phyloP scores from a whole-genome alignment of 441 rosid genomes.

The Erysimum cheiri region DNA sequence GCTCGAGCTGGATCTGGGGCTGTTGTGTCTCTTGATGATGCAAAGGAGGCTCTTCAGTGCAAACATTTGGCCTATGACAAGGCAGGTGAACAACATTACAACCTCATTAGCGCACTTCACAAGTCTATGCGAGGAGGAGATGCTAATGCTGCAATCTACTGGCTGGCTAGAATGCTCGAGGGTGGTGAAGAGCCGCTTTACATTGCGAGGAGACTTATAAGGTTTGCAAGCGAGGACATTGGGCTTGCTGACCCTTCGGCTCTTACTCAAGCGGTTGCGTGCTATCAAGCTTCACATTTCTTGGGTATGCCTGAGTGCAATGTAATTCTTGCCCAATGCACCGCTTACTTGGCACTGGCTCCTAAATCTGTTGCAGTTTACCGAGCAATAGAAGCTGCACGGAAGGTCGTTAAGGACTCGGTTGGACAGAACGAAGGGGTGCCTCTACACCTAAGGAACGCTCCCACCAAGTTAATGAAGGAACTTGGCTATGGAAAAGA shows the following conservation, averaged over 20 bases:
- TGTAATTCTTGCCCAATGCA: conserved; percentile 81
- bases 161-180: conserved; percentile 85
- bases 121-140: conserved; percentile 89
- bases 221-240: conserved; percentile 89
- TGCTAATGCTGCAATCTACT: conserved; percentile 80
- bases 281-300: conserved; percentile 92
- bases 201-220: conserved; percentile 76
- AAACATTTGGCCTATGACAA: conserved; percentile 84
- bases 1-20: conserved; percentile 39
- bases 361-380: conserved; percentile 76
- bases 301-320: conserved; percentile 87
- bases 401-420: conserved; percentile 67
- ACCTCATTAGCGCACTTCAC: conserved; percentile 80
- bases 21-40: conserved; percentile 65
- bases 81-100: conserved; percentile 87
- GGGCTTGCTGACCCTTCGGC: conserved; percentile 85
- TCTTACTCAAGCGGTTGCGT: conserved; percentile 82
- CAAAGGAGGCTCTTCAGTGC: conserved; percentile 79
- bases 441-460: conserved; percentile 83
- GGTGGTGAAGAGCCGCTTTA: conserved; percentile 89
- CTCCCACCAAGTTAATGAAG: conserved; percentile 81
- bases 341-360: conserved; percentile 75
- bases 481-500: conserved; percentile 80
- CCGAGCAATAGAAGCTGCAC: conserved; percentile 71
- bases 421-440: conserved; percentile 84